Evolutionary conservation across 2,329 filamentous ascomycete species (phyloP).

Genomic region (Ascochyta viciae-villosae): DNA sequence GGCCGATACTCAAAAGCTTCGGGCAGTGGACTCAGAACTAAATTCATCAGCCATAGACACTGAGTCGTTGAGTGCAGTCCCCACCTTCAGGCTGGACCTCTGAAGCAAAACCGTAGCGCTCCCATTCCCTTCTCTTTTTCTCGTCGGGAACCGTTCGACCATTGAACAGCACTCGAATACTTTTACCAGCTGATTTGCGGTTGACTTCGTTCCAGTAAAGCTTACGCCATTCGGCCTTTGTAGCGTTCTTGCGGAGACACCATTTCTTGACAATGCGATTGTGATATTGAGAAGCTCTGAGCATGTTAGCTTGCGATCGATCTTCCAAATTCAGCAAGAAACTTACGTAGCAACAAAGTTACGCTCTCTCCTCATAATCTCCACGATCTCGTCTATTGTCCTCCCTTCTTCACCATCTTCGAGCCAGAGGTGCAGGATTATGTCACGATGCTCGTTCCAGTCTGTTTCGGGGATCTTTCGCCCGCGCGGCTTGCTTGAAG

Average conservation of each 20-base stretch:
- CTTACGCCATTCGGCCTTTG: constrained; percentile 6
- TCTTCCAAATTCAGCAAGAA: neutral
- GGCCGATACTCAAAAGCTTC: neutral
- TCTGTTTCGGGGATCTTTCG: neutral
- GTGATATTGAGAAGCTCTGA: constrained; percentile 3
- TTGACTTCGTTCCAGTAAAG: neutral
- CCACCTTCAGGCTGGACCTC: neutral
- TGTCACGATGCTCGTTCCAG: neutral
- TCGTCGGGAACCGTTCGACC: neutral
- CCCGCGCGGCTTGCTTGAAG: neutral
- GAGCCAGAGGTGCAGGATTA: constrained; percentile 1
- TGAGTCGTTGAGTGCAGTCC: neutral
- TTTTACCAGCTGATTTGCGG: neutral
- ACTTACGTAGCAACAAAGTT: neutral
- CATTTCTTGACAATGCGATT: constrained; percentile 7
- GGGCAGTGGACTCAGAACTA: neutral
- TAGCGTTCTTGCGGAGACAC: constrained; percentile 9
- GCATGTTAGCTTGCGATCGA: neutral
- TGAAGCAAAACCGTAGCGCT: constrained; percentile 2
- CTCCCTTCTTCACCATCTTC: constrained; percentile 1
- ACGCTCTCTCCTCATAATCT: neutral
- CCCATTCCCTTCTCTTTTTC: constrained; percentile 7
- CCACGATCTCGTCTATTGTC: neutral
- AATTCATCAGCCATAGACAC: neutral
- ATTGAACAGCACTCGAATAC: neutral